These are phyloP conservation scores for Mucor velutinosus DNA, from an alignment of 371 early-diverging fungal genomes.

Conservation along the genomic window DNA sequence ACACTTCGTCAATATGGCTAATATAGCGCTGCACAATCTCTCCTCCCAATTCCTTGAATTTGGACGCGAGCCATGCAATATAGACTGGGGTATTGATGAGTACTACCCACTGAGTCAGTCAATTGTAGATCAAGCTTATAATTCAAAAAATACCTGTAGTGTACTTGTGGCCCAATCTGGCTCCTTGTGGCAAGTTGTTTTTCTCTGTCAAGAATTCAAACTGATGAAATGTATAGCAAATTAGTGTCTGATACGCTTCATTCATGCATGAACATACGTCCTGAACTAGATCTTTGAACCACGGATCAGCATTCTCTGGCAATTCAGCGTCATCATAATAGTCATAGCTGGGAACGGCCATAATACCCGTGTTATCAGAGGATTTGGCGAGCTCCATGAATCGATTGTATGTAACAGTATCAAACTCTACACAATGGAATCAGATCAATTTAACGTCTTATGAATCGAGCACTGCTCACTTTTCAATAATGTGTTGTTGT, in stretches of 20 bases:
- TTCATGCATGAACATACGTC: conserved; percentile 39
- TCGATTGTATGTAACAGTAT: conserved; percentile 43
- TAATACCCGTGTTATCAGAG: conserved; percentile 43
- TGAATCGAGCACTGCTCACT: conserved; percentile 21
- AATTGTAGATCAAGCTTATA: not conserved
- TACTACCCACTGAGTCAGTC: conserved; percentile 23
- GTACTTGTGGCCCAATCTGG: conserved; percentile 55
- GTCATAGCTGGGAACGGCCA: conserved; percentile 43
- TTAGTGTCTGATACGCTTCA: not conserved
- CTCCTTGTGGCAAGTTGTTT: conserved; percentile 44
- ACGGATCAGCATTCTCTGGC: conserved; percentile 46
- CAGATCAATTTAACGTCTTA: not conserved
- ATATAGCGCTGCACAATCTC: conserved; percentile 40
- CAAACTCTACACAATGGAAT: conserved; percentile 37
- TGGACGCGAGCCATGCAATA: conserved; percentile 59
- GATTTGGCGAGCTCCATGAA: conserved; percentile 40
- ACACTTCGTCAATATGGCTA: conserved; percentile 52
- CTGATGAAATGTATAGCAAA: not conserved
- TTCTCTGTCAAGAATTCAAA: conserved; percentile 21
- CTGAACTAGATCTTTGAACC: conserved; percentile 54
- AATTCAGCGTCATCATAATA: conserved; percentile 45
- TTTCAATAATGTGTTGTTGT: conserved; percentile 42
- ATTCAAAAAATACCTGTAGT: conserved; percentile 44
- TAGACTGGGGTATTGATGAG: conserved; percentile 66
- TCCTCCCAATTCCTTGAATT: conserved; percentile 62